phyloP scores from a whole-genome alignment of 2,329 filamentous ascomycete species.

The Sporothrix sp. region DNA sequence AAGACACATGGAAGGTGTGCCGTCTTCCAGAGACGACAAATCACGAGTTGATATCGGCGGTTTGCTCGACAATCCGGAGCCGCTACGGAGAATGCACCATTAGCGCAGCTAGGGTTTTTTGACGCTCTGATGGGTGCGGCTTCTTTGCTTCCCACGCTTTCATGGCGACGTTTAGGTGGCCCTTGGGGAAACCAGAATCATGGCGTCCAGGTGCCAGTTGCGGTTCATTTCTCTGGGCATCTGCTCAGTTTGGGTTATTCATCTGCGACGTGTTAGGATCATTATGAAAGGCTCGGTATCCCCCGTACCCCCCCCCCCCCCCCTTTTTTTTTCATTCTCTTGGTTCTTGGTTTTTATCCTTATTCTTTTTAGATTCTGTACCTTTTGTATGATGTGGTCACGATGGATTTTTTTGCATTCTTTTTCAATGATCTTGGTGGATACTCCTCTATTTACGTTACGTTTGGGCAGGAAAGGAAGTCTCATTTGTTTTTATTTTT shows the following conservation, averaged over 20 bases:
- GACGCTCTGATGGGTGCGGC: neutral
- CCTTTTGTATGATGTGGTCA: neutral
- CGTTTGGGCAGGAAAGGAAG: neutral
- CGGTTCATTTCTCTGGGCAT: no score
- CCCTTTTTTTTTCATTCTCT: neutral
- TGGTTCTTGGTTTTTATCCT: neutral
- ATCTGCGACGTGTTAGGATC: no score
- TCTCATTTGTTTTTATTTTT: neutral
- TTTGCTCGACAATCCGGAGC: slow-evolving; percentile 49
- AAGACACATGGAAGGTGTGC: slow-evolving; percentile 12
- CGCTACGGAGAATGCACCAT: slow-evolving; percentile 7
- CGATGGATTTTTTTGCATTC: neutral
- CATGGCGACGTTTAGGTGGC: no score
- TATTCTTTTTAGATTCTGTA: neutral
- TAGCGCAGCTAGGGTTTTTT: neutral
- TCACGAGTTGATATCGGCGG: slow-evolving; percentile 51
- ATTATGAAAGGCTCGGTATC: no score
- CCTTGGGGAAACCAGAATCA: no score
- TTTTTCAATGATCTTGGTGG: neutral
- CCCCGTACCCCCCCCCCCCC: no score
- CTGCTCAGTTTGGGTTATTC: no score
- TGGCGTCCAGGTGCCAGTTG: no score
- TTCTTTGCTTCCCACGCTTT: neutral
- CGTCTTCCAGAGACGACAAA: slow-evolving; percentile 36
- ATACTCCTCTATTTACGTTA: neutral